Percentiles rank a stretch among this genome's conserved stretches.
These are phyloP conservation scores for Sphenostylis stenocarpa DNA, from an alignment of 306 rosid genomes.

Conservation along the genomic window DNA sequence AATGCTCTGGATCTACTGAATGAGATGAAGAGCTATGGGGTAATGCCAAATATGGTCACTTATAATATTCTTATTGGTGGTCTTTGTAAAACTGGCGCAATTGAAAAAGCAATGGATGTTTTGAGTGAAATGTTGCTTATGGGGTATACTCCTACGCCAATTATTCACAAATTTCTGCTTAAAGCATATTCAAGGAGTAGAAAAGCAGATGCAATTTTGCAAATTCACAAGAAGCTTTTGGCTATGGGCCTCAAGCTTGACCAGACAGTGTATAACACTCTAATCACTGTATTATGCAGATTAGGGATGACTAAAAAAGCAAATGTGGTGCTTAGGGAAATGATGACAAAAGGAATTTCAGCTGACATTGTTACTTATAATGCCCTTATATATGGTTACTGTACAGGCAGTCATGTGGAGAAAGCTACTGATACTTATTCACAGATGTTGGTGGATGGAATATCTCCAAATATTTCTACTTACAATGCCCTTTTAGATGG, in stretches of 20 bases:
- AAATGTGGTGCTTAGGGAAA: constrained; percentile 59
- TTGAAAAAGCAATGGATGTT: constrained; percentile 58
- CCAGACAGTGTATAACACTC: constrained; percentile 60
- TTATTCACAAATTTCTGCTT: constrained; percentile 63
- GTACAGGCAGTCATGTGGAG: constrained; percentile 63
- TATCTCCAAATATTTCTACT: constrained; percentile 70
- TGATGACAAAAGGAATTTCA: constrained; percentile 54
- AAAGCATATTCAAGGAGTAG: constrained; percentile 59
- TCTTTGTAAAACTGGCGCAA: constrained; percentile 66
- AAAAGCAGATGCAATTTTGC: constrained; percentile 62
- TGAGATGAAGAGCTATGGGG: constrained; percentile 73
- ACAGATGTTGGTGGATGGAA: constrained; percentile 59
- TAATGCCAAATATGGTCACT: constrained; percentile 59
- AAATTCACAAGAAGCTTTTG: constrained; percentile 65
- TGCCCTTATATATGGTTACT: constrained; percentile 73
- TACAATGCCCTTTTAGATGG: constrained; percentile 71
- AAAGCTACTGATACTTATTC: constrained; percentile 61
- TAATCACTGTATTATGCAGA: constrained; percentile 69
- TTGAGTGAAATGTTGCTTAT: constrained; percentile 59
- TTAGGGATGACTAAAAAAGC: constrained; percentile 86
- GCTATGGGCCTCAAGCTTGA: constrained; percentile 63
- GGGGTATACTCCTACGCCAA: constrained; percentile 54
- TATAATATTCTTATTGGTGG: constrained; percentile 63
- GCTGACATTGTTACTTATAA: constrained; percentile 71
- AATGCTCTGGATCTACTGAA: constrained; percentile 65